Conservation (phyloP, 75 land plant genomes). For the Picea glauca region DNA sequence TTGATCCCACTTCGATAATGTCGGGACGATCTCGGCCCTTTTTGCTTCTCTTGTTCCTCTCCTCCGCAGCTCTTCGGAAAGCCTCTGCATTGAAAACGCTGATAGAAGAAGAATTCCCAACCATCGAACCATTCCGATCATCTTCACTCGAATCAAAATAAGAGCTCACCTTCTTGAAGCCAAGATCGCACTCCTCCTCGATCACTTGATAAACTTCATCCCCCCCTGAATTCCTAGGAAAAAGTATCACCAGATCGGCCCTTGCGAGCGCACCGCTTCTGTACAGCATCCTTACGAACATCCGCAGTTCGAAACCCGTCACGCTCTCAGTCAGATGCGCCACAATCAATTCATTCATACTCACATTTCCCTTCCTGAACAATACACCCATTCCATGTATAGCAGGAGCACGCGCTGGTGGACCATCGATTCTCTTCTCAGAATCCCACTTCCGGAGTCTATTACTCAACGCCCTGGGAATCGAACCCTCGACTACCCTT, state of each 20-base stretch:
- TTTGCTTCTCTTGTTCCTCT: neutral
- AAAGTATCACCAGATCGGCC: conserved; percentile 26
- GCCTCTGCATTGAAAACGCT: neutral
- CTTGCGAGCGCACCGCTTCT: conserved; percentile 22
- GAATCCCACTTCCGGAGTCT: neutral
- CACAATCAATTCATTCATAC: conserved; percentile 23
- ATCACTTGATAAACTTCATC: neutral
- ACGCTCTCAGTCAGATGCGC: conserved; percentile 19
- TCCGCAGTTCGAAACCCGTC: conserved; percentile 8
- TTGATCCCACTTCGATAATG: conserved; percentile 5
- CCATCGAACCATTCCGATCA: neutral
- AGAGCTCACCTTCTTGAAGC: neutral
- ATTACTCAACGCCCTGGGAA: too few species aligned
- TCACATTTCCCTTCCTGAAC: conserved; percentile 16
- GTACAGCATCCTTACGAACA: conserved; percentile 20
- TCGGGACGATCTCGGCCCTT: too few species aligned
- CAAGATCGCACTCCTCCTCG: neutral
- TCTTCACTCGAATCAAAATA: neutral
- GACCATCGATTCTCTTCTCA: neutral
- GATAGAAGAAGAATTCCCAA: neutral
- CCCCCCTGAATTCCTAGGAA: neutral
- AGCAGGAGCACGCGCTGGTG: neutral
- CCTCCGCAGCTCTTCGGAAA: conserved; percentile 11
- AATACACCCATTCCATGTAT: conserved; percentile 23
- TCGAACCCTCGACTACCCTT: too few species aligned